These are phyloP conservation scores for Arabis alpina DNA, from an alignment of 345 rosid species.

Conservation along the genomic window DNA sequence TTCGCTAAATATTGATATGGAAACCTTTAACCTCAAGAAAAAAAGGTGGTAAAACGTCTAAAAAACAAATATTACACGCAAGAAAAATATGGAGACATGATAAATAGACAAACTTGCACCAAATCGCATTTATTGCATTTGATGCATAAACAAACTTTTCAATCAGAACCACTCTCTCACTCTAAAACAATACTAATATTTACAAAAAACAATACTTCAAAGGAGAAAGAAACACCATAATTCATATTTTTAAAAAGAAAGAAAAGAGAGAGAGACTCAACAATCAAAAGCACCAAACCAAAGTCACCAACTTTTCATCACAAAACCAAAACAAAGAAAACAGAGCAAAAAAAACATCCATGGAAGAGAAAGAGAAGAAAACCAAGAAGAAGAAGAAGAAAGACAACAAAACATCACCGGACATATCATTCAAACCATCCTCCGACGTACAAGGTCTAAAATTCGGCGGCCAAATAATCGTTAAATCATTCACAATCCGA, in stretches of 20 bases:
- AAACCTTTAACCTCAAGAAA: no score
- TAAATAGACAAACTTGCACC: neutral
- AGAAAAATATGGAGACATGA: constrained; percentile 5
- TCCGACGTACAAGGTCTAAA: constrained; percentile 87
- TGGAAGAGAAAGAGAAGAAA: constrained; percentile 69
- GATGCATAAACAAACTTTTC: constrained; percentile 36
- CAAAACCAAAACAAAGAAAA: constrained; percentile 2
- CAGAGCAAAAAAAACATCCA: constrained; percentile 31
- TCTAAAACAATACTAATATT: constrained; percentile 12
- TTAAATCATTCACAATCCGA: constrained; percentile 92
- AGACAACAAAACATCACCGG: constrained; percentile 64
- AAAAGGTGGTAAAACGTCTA: neutral
- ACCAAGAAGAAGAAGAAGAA: constrained; percentile 68
- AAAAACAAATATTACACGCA: neutral
- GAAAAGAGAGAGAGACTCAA: constrained; percentile 20
- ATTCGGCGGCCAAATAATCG: constrained; percentile 88
- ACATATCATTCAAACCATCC: constrained; percentile 72
- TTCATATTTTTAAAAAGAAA: neutral
- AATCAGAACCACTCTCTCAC: constrained; percentile 23
- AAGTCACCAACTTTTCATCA: constrained; percentile 32
- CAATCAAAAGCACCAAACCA: constrained; percentile 36
- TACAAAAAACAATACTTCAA: constrained; percentile 15
- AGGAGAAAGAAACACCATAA: constrained; percentile 23
- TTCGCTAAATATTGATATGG: no score
- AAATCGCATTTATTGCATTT: constrained; percentile 28